These are phyloP conservation scores for Paecilomyces sp. DNA, from an alignment of 2,329 filamentous ascomycete species.

Conservation along the genomic window DNA sequence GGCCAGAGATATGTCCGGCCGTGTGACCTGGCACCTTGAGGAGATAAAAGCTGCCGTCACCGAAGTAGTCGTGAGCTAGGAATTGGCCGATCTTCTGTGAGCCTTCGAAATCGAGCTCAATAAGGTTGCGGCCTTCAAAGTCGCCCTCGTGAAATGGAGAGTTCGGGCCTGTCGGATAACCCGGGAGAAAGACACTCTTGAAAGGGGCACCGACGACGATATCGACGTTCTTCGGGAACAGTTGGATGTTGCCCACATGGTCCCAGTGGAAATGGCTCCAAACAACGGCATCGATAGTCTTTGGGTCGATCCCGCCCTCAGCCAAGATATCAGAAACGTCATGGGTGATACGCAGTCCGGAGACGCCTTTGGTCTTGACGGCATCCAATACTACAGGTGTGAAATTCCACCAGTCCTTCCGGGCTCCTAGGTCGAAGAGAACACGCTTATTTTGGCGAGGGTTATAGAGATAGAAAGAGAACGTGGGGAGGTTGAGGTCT, in stretches of 20 bases:
- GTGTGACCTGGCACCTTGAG: conserved; percentile 34
- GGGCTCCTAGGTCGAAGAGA: conserved; percentile 21
- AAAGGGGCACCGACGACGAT: conserved; percentile 45
- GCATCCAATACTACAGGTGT: conserved; percentile 13
- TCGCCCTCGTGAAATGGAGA: conserved; percentile 30
- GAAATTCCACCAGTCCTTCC: conserved; percentile 24
- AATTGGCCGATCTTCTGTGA: conserved; percentile 28
- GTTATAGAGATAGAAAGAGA: conserved; percentile 14
- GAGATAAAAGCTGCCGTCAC: conserved; percentile 51
- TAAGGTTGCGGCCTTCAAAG: conserved; percentile 21
- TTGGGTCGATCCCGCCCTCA: conserved; percentile 22
- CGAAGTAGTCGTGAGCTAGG: conserved; percentile 43
- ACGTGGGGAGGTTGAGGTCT: conserved; percentile 15
- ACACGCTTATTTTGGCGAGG: conserved; percentile 12
- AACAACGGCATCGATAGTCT: conserved; percentile 31
- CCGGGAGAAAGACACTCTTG: conserved; percentile 38
- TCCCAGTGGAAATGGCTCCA: conserved; percentile 45
- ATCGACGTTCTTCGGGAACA: conserved; percentile 35
- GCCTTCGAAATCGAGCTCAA: conserved; percentile 13
- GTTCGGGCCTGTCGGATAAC: conserved; percentile 34
- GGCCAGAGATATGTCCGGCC: conserved; percentile 13
- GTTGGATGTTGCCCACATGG: conserved; percentile 41
- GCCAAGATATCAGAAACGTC: conserved; percentile 26
- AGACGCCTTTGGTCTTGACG: conserved; percentile 11
- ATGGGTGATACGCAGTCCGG: conserved; percentile 15